Evolutionary conservation across 2,329 filamentous ascomycete species (phyloP), one percentile per base, ranked within the genome.

Genomic region (Coniochaeta ligniaria): DNA sequence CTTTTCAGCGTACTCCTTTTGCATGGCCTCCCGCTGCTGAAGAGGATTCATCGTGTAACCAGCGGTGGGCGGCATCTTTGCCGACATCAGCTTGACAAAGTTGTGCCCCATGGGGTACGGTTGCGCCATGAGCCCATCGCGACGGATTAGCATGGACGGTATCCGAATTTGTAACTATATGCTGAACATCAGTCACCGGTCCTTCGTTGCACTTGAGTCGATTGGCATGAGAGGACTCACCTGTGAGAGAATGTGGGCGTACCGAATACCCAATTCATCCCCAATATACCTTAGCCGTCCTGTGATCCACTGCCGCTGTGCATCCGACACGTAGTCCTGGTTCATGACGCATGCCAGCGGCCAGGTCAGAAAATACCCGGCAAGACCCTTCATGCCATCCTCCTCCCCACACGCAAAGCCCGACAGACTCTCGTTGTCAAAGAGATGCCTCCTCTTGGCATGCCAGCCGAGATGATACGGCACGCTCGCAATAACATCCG

Each of bases 381-480:
- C 81, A 17, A 87, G 71, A 2, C 79, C 80, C 69, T 85, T 86
- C 17, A 75, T 75, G 2, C 72, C 72, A 52, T 79, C 73, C 43
- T 83, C 79, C 22, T 81, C 73, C 22, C 80, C 81, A 64, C 78
- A 82, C 1, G 73, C 77, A 66, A 82, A 84, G 2, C 74, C 72
- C 2, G 75, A 75, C 26, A 82, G 67, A 45, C 76, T 76, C 45
- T 73, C 70, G 20, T 70, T 70, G 47, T 74, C 69, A 12, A 77
- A 70, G 16, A 79, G 68, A 38, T 80, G 73, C 54, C 71, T 74
- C 61, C 75, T 72, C 59, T 76, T 78, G 16, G 78, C 72, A 60
- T 83, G 81, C 83, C 83, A 86, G 45, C 84, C 84, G 2, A 88
- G 75, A 67, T 84, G 79, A 64, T 81, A 87, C 0, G 85, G 85